phyloP scores from a whole-genome alignment of 352 stramenopile genomes.

The Phytophthora sp. region DNA sequence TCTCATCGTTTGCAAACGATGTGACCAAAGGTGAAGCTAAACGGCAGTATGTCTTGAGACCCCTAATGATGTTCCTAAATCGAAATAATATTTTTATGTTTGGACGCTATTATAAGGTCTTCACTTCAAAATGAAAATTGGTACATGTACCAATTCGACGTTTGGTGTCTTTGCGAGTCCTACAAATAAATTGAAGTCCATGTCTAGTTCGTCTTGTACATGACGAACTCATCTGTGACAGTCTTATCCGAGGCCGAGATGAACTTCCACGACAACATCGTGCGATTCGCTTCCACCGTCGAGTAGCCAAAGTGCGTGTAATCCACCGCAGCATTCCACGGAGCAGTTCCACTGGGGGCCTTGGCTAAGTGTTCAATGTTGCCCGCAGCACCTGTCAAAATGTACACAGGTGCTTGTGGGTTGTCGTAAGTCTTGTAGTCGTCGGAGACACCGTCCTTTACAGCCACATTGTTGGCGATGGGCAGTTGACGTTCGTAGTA shows the following conservation, averaged over 20 bases:
- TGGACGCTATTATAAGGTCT: no score
- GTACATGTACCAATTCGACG: no score
- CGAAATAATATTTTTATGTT: no score
- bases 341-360: slow-evolving; percentile 32
- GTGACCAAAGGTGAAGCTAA: no score
- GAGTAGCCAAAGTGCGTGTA: slow-evolving; percentile 41
- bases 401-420: slow-evolving; percentile 51
- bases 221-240: slow-evolving; percentile 37
- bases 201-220: slow-evolving; percentile 38
- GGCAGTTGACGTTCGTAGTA: slow-evolving; percentile 54
- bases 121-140: no score
- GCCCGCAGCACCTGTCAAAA: slow-evolving; percentile 46
- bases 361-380: slow-evolving; percentile 10
- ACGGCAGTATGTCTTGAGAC: no score
- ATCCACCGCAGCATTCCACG: slow-evolving; percentile 38
- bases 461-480: slow-evolving; percentile 34
- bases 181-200: no score
- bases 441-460: slow-evolving; percentile 44
- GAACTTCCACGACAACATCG: slow-evolving; percentile 40
- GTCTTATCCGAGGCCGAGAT: slow-evolving; percentile 23
- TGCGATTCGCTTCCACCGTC: slow-evolving; percentile 36
- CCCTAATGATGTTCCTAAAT: no score
- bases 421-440: slow-evolving; percentile 47
- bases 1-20: no score
- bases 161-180: no score